Percentiles rank a stretch among this genome's conserved stretches.
phyloP scores from a whole-genome alignment of 495 filamentous ascomycete species.

The Pyronema domesticum region DNA sequence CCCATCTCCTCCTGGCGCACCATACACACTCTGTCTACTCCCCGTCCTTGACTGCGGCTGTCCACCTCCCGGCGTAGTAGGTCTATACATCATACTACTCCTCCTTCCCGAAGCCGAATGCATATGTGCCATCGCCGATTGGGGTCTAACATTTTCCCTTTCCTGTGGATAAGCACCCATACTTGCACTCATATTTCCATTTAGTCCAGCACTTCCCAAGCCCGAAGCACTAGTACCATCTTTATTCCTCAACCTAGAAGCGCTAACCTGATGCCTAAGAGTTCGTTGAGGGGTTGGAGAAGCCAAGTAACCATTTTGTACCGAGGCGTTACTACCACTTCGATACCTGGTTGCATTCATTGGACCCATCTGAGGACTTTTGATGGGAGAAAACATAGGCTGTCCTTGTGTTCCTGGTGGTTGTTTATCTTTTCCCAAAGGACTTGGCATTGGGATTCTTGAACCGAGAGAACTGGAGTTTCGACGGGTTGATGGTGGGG shows the following conservation, averaged over 20 bases:
- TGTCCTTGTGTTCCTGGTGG: constrained; percentile 6
- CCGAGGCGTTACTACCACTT: constrained; percentile 7
- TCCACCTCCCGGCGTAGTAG: constrained; percentile 8
- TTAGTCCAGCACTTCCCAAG: constrained; percentile 2
- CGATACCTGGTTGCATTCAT: background rate
- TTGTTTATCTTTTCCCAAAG: constrained; percentile 13
- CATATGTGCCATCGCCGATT: no score
- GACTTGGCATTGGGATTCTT: constrained; percentile 20
- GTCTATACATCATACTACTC: constrained; percentile 24
- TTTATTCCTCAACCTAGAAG: constrained; percentile 10
- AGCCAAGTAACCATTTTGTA: constrained; percentile 4
- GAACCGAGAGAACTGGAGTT: constrained; percentile 23
- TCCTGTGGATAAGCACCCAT: constrained; percentile 7
- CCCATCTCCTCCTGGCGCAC: background rate
- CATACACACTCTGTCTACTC: background rate
- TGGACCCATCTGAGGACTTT: background rate
- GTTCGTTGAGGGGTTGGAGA: constrained; percentile 6
- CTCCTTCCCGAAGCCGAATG: constrained; percentile 7
- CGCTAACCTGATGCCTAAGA: constrained; percentile 8
- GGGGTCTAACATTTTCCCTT: no score
- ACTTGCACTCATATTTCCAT: constrained; percentile 15
- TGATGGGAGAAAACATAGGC: background rate
- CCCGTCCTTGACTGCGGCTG: background rate
- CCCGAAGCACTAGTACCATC: constrained; percentile 4
- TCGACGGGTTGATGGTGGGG: constrained; percentile 26